Conservation (phyloP, 805 yeast species). For the Starmera amethionina region DNA sequence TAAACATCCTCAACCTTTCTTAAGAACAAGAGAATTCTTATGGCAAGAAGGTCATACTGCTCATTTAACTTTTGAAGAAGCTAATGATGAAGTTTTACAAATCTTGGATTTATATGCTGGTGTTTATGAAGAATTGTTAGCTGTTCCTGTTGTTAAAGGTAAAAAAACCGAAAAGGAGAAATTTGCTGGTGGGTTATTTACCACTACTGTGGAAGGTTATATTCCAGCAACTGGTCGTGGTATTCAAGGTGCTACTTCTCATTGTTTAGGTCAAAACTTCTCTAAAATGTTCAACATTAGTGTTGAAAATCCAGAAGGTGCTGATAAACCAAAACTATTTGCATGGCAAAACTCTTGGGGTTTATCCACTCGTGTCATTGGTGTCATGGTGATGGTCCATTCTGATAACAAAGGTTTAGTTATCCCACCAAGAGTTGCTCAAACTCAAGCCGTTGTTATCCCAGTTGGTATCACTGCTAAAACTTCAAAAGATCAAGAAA, state of each 20-base stretch:
- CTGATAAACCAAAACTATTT: conserved; percentile 74
- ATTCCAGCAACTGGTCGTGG: conserved; percentile 99
- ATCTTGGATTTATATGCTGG: conserved; percentile 81
- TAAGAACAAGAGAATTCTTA: conserved; percentile 96
- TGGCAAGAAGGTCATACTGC: conserved; percentile 99
- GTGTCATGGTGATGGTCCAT: conserved; percentile 99
- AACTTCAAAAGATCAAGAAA: conserved; percentile 68
- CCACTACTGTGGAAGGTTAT: conserved; percentile 94
- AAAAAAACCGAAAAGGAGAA: conserved; percentile 94
- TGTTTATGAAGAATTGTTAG: conserved; percentile 83
- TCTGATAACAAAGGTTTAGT: conserved; percentile 98
- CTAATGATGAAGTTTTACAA: conserved; percentile 72
- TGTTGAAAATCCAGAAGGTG: conserved; percentile 92
- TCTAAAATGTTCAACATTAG: conserved; percentile 95
- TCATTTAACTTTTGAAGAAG: conserved; percentile 75
- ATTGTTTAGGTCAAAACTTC: conserved; percentile 95
- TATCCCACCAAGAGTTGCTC: conserved; percentile 95
- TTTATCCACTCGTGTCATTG: conserved; percentile 93
- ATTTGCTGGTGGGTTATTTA: conserved; percentile 95
- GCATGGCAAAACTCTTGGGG: conserved; percentile 99
- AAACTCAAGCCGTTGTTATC: conserved; percentile 80
- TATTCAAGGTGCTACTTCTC: conserved; percentile 98
- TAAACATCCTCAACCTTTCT: conserved; percentile 98
- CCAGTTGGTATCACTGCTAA: conserved; percentile 93
- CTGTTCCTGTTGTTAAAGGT: conserved; percentile 96